phyloP scores from a whole-genome alignment of 2,329 filamentous ascomycete species.

The Hymenoscyphus occultus region DNA sequence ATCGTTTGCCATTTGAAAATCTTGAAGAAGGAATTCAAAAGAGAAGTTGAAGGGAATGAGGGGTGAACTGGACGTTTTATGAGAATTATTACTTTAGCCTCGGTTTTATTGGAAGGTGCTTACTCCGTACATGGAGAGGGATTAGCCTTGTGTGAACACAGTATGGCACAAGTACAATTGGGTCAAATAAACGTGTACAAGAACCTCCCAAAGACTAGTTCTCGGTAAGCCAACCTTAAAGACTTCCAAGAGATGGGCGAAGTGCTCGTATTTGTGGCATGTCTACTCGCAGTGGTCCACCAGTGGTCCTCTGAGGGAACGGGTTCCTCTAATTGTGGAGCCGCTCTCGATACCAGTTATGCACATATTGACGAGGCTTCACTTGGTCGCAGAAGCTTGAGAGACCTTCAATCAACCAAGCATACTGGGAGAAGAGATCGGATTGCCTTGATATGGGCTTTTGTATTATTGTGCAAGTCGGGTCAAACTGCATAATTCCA shows the following conservation, averaged over 20 bases:
- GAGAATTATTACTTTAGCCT: constrained; percentile 13
- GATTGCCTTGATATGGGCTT: too few species aligned
- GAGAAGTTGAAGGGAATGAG: not conserved
- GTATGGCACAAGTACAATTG: constrained; percentile 7
- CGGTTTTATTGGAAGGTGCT: constrained; percentile 10
- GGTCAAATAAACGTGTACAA: not conserved
- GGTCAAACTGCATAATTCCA: too few species aligned
- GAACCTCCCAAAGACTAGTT: not conserved
- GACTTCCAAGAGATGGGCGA: too few species aligned
- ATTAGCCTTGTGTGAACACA: constrained; percentile 9
- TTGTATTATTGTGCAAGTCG: too few species aligned
- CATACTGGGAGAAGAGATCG: too few species aligned
- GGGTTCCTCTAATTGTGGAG: not conserved
- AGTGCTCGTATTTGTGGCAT: too few species aligned
- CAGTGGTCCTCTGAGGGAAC: not conserved
- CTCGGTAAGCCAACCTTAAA: not conserved
- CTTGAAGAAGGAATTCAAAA: not conserved
- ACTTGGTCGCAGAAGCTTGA: too few species aligned
- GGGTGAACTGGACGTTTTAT: not conserved
- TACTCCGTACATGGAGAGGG: not conserved
- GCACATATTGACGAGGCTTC: not conserved
- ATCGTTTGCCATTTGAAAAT: constrained; percentile 3
- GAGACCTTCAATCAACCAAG: too few species aligned
- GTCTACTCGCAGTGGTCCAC: too few species aligned
- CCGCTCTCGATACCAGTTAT: not conserved